A percentile compares a stretch with the other conserved stretches of the same genome.
Conservation (phyloP, 2,329 filamentous ascomycete genomes). For the Daldinia eschscholtzii region DNA sequence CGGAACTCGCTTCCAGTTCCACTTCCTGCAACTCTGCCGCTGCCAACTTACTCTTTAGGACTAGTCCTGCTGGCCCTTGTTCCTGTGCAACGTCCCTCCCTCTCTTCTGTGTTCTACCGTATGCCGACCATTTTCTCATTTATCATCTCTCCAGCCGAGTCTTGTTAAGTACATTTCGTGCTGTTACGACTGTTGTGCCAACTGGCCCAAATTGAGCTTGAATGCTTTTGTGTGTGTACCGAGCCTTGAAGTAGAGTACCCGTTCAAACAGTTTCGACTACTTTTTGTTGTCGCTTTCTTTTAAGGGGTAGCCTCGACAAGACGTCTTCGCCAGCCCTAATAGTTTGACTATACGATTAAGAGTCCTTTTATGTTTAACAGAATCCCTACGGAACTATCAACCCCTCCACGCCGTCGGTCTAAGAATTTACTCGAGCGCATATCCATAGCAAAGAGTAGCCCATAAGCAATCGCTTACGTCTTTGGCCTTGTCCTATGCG, state of each 20-base stretch:
- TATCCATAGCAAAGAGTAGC: constrained; percentile 20
- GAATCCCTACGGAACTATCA: constrained; percentile 26
- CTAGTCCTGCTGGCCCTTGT: constrained; percentile 38
- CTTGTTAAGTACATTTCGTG: constrained; percentile 29
- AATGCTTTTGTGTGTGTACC: constrained; percentile 23
- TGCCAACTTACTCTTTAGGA: constrained; percentile 42
- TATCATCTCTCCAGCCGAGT: constrained; percentile 39
- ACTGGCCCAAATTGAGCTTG: constrained; percentile 28
- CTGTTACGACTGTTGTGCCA: constrained; percentile 30
- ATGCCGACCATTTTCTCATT: constrained; percentile 39
- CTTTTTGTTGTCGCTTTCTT: constrained; percentile 28
- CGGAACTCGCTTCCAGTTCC: constrained; percentile 48
- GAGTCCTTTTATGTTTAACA: constrained; percentile 26
- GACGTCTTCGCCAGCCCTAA: constrained; percentile 26
- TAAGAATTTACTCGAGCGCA: constrained; percentile 26
- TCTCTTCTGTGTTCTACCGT: constrained; percentile 32
- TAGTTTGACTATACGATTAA: constrained; percentile 17
- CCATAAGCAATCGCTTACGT: constrained; percentile 35
- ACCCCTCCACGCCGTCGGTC: constrained; percentile 20
- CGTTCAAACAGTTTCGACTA: constrained; percentile 11
- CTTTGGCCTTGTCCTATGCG: constrained; percentile 36
- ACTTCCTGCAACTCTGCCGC: constrained; percentile 46
- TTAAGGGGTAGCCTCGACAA: constrained; percentile 30
- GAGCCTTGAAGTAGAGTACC: constrained; percentile 24
- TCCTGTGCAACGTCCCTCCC: constrained; percentile 38